A percentile compares a stretch with the other conserved stretches of the same genome.
Evolutionary conservation across 2,329 filamentous ascomycete species (phyloP).

Genomic region (Botrytis tulipae): DNA sequence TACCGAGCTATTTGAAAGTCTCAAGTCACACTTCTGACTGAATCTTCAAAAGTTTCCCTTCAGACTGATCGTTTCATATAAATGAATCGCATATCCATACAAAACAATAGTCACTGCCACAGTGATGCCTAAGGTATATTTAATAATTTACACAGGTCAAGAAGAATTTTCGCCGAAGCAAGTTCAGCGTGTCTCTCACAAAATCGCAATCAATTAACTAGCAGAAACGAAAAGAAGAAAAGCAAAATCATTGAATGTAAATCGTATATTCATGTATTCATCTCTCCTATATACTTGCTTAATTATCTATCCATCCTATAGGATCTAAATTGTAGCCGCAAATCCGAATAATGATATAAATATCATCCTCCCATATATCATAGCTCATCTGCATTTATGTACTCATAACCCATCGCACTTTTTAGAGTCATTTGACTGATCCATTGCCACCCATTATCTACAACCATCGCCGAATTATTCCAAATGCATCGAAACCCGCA

Average conservation of each 20-base stretch:
- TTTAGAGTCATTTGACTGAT: no score
- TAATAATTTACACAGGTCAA: no score
- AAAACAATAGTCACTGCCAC: not conserved
- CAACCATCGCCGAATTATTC: not conserved
- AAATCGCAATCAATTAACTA: not conserved
- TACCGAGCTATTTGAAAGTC: not conserved
- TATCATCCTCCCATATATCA: conserved; percentile 3
- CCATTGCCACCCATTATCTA: not conserved
- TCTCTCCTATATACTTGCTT: not conserved
- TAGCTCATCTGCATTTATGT: conserved; percentile 7
- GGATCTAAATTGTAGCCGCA: not conserved
- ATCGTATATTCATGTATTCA: not conserved
- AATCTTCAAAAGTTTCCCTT: not conserved
- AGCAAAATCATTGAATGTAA: not conserved
- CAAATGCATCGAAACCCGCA: not conserved
- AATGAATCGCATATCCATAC: not conserved
- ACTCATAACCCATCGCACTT: not conserved
- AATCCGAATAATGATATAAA: not conserved
- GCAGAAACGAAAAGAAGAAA: not conserved
- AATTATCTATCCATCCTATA: no score
- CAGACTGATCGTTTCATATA: not conserved
- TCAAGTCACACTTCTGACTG: not conserved
- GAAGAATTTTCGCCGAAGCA: not conserved
- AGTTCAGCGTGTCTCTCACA: not conserved
- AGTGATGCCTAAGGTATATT: not conserved